Conservation (phyloP, 495 filamentous ascomycete species). For the Terfezia claveryi region DNA sequence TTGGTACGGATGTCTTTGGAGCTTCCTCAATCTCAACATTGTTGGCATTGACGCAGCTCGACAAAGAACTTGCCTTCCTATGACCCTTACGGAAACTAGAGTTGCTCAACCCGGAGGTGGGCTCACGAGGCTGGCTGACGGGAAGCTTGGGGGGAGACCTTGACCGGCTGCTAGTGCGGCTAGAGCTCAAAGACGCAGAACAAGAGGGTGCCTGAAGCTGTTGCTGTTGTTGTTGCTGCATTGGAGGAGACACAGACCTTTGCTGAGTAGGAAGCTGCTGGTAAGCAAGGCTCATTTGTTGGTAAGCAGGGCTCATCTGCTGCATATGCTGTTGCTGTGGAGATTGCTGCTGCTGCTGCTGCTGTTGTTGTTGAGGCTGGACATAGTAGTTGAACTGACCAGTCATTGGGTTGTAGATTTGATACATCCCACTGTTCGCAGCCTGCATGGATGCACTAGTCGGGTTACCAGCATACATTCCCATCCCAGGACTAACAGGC, state of each 20-base stretch:
- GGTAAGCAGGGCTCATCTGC: constrained; percentile 13
- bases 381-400: constrained; percentile 56
- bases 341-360: constrained; percentile 19
- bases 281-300: constrained; percentile 21
- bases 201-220: constrained; percentile 7
- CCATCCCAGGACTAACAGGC: constrained; percentile 24
- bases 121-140: constrained; percentile 22
- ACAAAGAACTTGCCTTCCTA: constrained; percentile 71
- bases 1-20: constrained; percentile 44
- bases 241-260: constrained; percentile 11
- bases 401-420: constrained; percentile 54
- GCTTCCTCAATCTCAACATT: constrained; percentile 34
- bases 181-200: constrained; percentile 21
- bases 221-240: constrained; percentile 21
- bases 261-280: constrained; percentile 4
- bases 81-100: constrained; percentile 60
- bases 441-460: constrained; percentile 23
- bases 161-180: constrained; percentile 20
- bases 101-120: neutral
- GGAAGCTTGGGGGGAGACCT: constrained; percentile 31
- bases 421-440: constrained; percentile 36
- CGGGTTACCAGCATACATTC: constrained; percentile 21
- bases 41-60: constrained; percentile 35
- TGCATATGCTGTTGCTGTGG: constrained; percentile 14
- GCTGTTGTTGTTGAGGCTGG: constrained; percentile 30